These are phyloP conservation scores for Hygrophoropsis aurantiaca DNA, from an alignment of 768 basidiomycete species.

Conservation along the genomic window DNA sequence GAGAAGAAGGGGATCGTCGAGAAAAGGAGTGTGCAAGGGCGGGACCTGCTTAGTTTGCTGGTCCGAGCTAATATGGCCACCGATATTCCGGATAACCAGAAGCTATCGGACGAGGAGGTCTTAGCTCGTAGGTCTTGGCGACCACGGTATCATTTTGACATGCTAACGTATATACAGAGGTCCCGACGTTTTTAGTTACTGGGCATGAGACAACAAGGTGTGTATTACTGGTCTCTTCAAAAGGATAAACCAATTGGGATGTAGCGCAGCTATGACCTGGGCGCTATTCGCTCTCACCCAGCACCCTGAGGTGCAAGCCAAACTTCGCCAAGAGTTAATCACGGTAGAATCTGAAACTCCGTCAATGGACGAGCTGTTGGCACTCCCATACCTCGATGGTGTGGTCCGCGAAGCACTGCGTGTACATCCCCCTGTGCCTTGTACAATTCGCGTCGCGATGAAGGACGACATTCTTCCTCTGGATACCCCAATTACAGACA, in stretches of 20 bases:
- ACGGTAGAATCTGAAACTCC: conserved; percentile 50
- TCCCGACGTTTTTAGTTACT: too few relatives aligned
- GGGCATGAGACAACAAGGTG: too few relatives aligned
- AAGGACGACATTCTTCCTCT: conserved; percentile 52
- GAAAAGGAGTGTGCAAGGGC: conserved; percentile 30
- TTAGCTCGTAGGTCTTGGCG: conserved; percentile 48
- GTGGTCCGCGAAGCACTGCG: conserved; percentile 59
- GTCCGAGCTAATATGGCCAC: conserved; percentile 62
- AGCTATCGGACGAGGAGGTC: conserved; percentile 60
- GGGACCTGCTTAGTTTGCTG: conserved; percentile 57
- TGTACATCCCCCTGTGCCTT: conserved; percentile 49
- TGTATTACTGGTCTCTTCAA: too few relatives aligned
- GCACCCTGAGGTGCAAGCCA: too few relatives aligned
- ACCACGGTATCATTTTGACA: background rate
- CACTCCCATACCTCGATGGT: too few relatives aligned
- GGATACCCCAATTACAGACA: conserved; percentile 38
- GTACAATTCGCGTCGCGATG: too few relatives aligned
- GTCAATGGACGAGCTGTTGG: conserved; percentile 64
- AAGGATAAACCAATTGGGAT: too few relatives aligned
- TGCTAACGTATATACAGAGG: too few relatives aligned
- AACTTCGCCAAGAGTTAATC: too few relatives aligned
- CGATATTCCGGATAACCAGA: too few relatives aligned
- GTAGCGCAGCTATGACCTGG: conserved; percentile 52
- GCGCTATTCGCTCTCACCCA: conserved; percentile 56
- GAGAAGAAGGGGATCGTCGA: conserved; percentile 23